Base-by-base conservation (phyloP, 768 basidiomycete species). In the Leccinum obscurum region DNA sequence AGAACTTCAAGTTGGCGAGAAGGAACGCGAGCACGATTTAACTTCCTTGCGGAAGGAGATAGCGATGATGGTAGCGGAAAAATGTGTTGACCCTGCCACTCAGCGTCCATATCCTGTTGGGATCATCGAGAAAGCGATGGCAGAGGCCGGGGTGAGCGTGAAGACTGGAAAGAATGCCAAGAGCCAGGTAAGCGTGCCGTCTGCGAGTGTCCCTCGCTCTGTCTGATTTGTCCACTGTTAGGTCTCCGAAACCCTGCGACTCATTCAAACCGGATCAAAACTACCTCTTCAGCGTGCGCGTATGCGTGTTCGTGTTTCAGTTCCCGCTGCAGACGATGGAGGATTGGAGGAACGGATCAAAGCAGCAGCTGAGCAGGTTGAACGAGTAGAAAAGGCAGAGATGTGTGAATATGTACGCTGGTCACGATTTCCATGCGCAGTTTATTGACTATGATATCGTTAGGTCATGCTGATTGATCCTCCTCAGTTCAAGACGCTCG, bases 51-150 rank as follows among this genome's bases (percentile, higher is more conserved):
- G 92, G 56, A 81, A 83, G 65, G 97, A 98, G 74, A 97, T 98
- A 53, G 93, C 93, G 5, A 96, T 93, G 0, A 84, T 95, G 41
- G 93, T 99, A 3, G 89, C 95, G 6, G 93, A 95, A 77, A 95
- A 96, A 78, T 95, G 91, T 61, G 95, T 98, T 24, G 95, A 98
- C 69, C 97, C 97, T 1, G 77, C 82, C 4, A 96, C 94, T 1
- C 89, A 93, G 71, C 79, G 86, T 10, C 94, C 95, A 6, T 95
- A 98, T 72, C 89, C 94, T 6, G 93, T 96, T 34, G 89, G 92
- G 17, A 93, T 98, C 80, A 93, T 99, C 63, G 97, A 99, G 71
- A 98, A 97, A 75, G 95, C 95, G 0, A 96, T 99, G 96, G 77
- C 85, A 9, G 95, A 98, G 71, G 89, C 92, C 9, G 95, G 95